Conservation (phyloP, 768 basidiomycete species). For the Phanerodontia chrysosporium region DNA sequence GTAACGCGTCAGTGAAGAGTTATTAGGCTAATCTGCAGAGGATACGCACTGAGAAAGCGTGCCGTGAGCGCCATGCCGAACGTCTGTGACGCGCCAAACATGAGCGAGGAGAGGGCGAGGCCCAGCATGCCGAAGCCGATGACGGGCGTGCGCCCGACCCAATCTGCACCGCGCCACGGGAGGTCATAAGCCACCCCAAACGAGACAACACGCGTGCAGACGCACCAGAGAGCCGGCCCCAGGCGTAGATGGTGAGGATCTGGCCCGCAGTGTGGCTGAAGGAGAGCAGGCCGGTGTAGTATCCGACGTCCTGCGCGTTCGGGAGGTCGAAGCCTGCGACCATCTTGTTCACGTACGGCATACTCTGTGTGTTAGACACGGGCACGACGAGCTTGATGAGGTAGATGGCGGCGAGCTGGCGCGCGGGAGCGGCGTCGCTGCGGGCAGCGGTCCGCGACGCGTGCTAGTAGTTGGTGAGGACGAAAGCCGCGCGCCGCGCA, state of each 20-base stretch:
- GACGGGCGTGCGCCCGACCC: conserved; percentile 59
- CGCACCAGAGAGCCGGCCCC: conserved; percentile 49
- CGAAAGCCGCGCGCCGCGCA: too few species aligned
- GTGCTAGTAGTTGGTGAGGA: too few species aligned
- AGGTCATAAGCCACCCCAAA: background rate
- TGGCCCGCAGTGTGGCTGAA: conserved; percentile 2
- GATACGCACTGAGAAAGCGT: conserved; percentile 36
- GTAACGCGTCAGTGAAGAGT: background rate
- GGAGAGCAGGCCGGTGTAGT: conserved; percentile 56
- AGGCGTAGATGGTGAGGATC: conserved; percentile 47
- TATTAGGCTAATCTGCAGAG: background rate
- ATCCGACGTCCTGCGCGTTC: conserved; percentile 53
- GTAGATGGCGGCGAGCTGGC: conserved; percentile 52
- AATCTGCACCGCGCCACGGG: conserved; percentile 36
- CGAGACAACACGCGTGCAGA: background rate
- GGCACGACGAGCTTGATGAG: conserved; percentile 56
- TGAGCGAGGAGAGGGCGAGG: conserved; percentile 43
- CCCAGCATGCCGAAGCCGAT: conserved; percentile 49
- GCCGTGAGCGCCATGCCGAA: conserved; percentile 42
- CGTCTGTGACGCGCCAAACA: conserved; percentile 56
- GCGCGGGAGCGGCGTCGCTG: conserved; percentile 51
- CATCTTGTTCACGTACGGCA: conserved; percentile 67
- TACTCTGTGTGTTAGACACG: conserved; percentile 51
- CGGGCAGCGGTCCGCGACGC: too few species aligned
- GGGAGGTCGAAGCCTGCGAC: conserved; percentile 50